Percentiles rank a stretch among this genome's conserved stretches.
Evolutionary conservation across 2,329 filamentous ascomycete species (phyloP).

Genomic region (Claviceps cyperi): DNA sequence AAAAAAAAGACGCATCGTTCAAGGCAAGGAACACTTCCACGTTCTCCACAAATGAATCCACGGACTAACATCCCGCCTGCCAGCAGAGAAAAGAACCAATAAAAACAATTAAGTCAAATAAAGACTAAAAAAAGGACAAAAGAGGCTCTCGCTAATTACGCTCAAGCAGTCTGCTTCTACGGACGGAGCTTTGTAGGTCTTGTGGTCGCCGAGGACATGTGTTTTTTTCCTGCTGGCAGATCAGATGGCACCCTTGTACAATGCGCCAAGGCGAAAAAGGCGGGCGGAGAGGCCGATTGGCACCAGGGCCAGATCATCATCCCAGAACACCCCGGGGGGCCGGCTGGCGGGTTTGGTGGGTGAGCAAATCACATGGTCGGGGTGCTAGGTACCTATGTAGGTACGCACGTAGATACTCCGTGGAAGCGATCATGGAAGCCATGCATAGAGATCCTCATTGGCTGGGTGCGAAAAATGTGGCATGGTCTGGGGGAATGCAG

Average conservation of each 20-base stretch:
- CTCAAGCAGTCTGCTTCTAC: too few relatives aligned
- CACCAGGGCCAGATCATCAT: background rate
- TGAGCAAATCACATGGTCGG: too few relatives aligned
- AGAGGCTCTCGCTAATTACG: too few relatives aligned
- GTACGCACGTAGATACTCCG: too few relatives aligned
- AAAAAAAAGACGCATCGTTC: constrained; percentile 6
- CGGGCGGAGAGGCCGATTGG: constrained; percentile 4
- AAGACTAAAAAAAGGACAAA: background rate
- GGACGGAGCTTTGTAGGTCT: too few relatives aligned
- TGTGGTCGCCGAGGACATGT: background rate
- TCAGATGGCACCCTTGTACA: background rate
- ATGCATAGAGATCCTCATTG: constrained; percentile 1
- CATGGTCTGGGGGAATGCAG: constrained; percentile 3
- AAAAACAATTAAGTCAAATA: background rate
- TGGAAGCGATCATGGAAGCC: background rate
- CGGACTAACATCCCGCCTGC: too few relatives aligned
- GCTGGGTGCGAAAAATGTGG: background rate
- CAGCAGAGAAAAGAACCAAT: background rate
- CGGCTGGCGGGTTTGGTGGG: too few relatives aligned
- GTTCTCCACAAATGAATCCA: constrained; percentile 2
- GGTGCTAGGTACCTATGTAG: too few relatives aligned
- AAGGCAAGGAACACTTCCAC: background rate
- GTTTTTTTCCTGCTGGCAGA: background rate
- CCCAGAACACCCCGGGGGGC: too few relatives aligned
- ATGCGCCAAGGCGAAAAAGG: background rate